Conservation (phyloP, 1,284 basidiomycete genomes). For the Abortiporus biennis region DNA sequence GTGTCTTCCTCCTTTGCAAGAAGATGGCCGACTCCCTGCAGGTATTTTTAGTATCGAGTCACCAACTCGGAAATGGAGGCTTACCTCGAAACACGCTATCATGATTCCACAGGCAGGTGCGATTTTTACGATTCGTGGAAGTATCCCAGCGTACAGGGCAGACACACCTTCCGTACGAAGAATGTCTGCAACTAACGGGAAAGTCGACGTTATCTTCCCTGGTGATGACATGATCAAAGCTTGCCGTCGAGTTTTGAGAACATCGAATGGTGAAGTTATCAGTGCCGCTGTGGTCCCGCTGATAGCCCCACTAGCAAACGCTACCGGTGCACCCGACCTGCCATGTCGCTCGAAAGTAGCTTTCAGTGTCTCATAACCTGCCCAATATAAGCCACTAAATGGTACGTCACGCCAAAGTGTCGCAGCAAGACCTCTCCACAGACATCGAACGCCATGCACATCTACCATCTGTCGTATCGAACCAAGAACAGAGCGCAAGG, state of each 20-base stretch:
- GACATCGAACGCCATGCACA: slow-evolving; percentile 58
- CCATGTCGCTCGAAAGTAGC: slow-evolving; percentile 43
- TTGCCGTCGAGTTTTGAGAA: slow-evolving; percentile 92
- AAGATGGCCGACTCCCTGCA: slow-evolving; percentile 12
- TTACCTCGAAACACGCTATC: slow-evolving; percentile 92
- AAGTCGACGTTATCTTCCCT: slow-evolving; percentile 35
- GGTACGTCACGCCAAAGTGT: slow-evolving; percentile 97
- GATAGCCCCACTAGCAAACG: slow-evolving; percentile 80
- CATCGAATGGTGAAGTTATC: slow-evolving; percentile 93
- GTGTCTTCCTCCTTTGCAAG: slow-evolving; percentile 11
- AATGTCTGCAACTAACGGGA: slow-evolving; percentile 66
- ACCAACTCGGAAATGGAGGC: slow-evolving; percentile 12
- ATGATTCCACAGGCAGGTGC: slow-evolving; percentile 98
- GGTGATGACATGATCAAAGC: slow-evolving; percentile 51
- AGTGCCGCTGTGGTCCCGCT: slow-evolving; percentile 83
- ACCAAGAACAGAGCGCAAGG: slow-evolving; percentile 61
- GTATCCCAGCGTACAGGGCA: slow-evolving; percentile 81
- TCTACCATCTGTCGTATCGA: slow-evolving; percentile 60
- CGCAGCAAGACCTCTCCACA: slow-evolving; percentile 89
- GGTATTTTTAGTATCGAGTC: background rate
- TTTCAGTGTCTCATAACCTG: slow-evolving; percentile 69
- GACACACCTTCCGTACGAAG: slow-evolving; percentile 71
- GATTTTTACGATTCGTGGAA: slow-evolving; percentile 91
- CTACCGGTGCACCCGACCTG: slow-evolving; percentile 60
- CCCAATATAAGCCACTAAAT: slow-evolving; percentile 93